A percentile compares a stretch with the other conserved stretches of the same genome.
Evolutionary conservation across 805 yeast species (phyloP).

Genomic region (Starmerella stellata): DNA sequence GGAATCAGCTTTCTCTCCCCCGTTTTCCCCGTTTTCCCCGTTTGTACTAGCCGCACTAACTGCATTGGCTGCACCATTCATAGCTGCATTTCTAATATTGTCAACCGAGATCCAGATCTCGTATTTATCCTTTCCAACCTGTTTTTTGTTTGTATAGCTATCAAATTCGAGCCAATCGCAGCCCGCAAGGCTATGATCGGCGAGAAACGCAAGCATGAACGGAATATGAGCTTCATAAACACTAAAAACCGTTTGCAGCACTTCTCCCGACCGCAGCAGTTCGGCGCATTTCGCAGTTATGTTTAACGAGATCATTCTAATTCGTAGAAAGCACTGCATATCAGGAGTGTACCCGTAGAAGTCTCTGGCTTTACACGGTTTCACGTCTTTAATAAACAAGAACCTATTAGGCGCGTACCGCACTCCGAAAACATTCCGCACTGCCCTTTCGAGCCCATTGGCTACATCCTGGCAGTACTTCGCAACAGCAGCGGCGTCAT

Average conservation of each 20-base stretch:
- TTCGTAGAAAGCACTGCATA: constrained; percentile 45
- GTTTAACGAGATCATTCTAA: constrained; percentile 47
- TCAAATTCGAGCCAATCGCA: constrained; percentile 53
- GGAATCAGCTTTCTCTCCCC: no score
- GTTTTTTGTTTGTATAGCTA: no score
- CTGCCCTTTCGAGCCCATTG: background rate
- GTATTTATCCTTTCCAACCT: no score
- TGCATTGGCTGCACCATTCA: no score
- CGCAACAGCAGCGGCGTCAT: background rate
- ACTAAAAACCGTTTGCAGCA: constrained; percentile 27
- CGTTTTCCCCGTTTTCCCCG: no score
- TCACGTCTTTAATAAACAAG: constrained; percentile 20
- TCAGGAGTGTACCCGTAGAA: constrained; percentile 72
- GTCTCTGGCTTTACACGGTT: constrained; percentile 53
- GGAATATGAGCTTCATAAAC: constrained; percentile 73
- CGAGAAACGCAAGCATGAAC: constrained; percentile 51
- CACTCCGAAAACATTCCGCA: background rate
- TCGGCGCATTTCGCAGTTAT: constrained; percentile 38
- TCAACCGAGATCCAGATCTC: no score
- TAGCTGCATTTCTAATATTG: no score
- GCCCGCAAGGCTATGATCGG: constrained; percentile 71
- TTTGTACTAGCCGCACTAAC: no score
- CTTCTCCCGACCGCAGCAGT: constrained; percentile 30
- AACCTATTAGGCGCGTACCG: background rate
- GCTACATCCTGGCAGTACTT: background rate